These are phyloP conservation scores for Cyberlindnera mississippiensis DNA, from an alignment of 805 yeast genomes.

Conservation along the genomic window DNA sequence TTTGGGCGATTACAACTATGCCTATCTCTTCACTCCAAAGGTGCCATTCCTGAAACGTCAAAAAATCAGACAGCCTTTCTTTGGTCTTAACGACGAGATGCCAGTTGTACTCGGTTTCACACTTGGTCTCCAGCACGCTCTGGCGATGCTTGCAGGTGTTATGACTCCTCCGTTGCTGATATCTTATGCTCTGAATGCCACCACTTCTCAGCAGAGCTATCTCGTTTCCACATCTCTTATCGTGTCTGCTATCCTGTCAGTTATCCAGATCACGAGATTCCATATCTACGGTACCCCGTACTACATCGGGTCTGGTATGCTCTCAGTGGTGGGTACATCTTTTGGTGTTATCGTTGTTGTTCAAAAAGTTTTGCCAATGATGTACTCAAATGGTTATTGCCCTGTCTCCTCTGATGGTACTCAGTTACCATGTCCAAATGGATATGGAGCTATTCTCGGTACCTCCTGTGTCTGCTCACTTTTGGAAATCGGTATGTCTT, in stretches of 20 bases:
- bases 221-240: slow-evolving; percentile 72
- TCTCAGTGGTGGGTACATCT: slow-evolving; percentile 88
- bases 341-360: slow-evolving; percentile 86
- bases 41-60: slow-evolving; percentile 57
- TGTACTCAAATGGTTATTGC: slow-evolving; percentile 73
- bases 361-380: slow-evolving; percentile 67
- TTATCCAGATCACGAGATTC: slow-evolving; percentile 77
- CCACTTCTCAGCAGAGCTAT: slow-evolving; percentile 48
- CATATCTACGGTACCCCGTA: slow-evolving; percentile 71
- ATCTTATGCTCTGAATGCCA: slow-evolving; percentile 59
- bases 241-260: slow-evolving; percentile 64
- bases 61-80: slow-evolving; percentile 66
- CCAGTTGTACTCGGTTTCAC: slow-evolving; percentile 73
- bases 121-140: slow-evolving; percentile 81
- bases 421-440: slow-evolving; percentile 77
- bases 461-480: slow-evolving; percentile 74
- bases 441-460: slow-evolving; percentile 80
- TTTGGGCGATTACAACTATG: slow-evolving; percentile 84
- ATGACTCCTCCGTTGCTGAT: slow-evolving; percentile 81
- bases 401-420: slow-evolving; percentile 62
- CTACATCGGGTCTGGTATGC: slow-evolving; percentile 83
- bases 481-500: slow-evolving; percentile 67
- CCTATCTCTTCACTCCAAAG: slow-evolving; percentile 72
- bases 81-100: slow-evolving; percentile 73
- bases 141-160: slow-evolving; percentile 91